Percentiles rank a stretch among this genome's conserved stretches.
These are phyloP conservation scores for Trematosphaeria pertusa DNA, from an alignment of 2,329 filamentous ascomycete genomes.

Conservation along the genomic window DNA sequence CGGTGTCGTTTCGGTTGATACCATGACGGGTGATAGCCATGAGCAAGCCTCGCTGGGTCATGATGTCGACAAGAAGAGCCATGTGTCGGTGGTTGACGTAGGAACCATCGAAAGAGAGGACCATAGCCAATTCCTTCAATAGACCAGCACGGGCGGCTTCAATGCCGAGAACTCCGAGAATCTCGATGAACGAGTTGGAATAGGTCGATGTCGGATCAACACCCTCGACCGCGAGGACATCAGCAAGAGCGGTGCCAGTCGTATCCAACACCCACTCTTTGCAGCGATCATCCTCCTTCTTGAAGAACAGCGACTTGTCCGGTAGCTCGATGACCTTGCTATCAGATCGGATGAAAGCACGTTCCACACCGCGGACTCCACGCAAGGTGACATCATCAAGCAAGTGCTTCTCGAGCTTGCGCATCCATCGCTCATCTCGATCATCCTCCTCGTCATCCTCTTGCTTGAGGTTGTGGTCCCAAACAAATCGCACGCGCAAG, in stretches of 20 bases:
- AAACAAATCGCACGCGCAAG: slow-evolving; percentile 86
- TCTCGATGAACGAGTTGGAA: slow-evolving; percentile 94
- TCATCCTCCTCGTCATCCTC: slow-evolving; percentile 84
- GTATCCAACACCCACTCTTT: slow-evolving; percentile 97
- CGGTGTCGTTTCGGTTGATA: slow-evolving; percentile 97
- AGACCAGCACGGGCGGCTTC: slow-evolving; percentile 89
- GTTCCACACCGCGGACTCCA: slow-evolving; percentile 85
- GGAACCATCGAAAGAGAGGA: slow-evolving; percentile 97
- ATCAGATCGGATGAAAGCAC: slow-evolving; percentile 81
- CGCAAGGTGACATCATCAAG: slow-evolving; percentile 90
- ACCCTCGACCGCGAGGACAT: slow-evolving; percentile 84
- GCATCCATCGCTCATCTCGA: slow-evolving; percentile 75
- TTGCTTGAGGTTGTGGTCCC: slow-evolving; percentile 61
- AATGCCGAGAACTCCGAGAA: slow-evolving; percentile 94
- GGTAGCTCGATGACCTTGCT: slow-evolving; percentile 63
- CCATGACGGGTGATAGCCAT: slow-evolving; percentile 97
- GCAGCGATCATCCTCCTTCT: slow-evolving; percentile 76
- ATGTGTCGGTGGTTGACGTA: slow-evolving; percentile 99
- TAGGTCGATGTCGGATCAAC: slow-evolving; percentile 87
- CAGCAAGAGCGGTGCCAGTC: slow-evolving; percentile 83
- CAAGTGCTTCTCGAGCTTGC: slow-evolving; percentile 85
- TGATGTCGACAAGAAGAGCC: slow-evolving; percentile 92
- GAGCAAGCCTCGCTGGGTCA: slow-evolving; percentile 93
- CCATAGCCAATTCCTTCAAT: slow-evolving; percentile 85
- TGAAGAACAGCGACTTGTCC: slow-evolving; percentile 76